A percentile compares a stretch with the other conserved stretches of the same genome.
phyloP scores from a whole-genome alignment of 352 stramenopile species.

The Phytophthora uliginosa region DNA sequence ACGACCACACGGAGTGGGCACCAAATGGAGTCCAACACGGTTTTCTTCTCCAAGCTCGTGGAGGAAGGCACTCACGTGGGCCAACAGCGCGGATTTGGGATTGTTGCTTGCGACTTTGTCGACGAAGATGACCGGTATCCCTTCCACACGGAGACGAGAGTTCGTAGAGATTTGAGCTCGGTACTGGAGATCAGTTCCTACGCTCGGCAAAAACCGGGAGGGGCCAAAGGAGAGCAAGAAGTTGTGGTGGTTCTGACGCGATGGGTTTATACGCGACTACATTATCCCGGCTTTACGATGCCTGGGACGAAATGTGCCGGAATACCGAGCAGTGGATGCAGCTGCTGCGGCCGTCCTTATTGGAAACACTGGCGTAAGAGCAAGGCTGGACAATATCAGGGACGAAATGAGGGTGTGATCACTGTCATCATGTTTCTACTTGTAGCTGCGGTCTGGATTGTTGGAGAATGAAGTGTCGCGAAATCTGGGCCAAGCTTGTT shows the following conservation, averaged over 20 bases:
- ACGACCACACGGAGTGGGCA: conserved; percentile 20
- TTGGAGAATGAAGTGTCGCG: neutral
- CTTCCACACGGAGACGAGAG: conserved; percentile 23
- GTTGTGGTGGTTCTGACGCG: conserved; percentile 25
- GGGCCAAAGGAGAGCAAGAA: neutral
- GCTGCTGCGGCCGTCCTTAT: conserved; percentile 19
- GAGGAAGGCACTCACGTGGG: conserved; percentile 4
- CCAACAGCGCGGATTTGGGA: conserved; percentile 21
- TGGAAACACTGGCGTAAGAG: conserved; percentile 25
- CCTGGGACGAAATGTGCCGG: conserved; percentile 20
- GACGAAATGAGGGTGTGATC: neutral
- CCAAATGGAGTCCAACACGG: conserved; percentile 44
- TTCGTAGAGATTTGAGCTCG: conserved; percentile 29
- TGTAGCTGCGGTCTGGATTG: neutral
- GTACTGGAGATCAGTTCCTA: conserved; percentile 34
- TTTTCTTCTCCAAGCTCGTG: conserved; percentile 40
- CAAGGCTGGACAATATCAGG: neutral
- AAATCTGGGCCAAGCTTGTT: neutral
- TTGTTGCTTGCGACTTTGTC: conserved; percentile 37
- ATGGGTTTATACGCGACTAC: conserved; percentile 27
- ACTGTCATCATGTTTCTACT: neutral
- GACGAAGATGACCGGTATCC: conserved; percentile 37
- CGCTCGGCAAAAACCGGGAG: neutral
- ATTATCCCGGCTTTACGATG: conserved; percentile 22
- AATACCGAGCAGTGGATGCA: conserved; percentile 28